Conservation (phyloP, 257 asterid species). For the Plantago elongata region DNA sequence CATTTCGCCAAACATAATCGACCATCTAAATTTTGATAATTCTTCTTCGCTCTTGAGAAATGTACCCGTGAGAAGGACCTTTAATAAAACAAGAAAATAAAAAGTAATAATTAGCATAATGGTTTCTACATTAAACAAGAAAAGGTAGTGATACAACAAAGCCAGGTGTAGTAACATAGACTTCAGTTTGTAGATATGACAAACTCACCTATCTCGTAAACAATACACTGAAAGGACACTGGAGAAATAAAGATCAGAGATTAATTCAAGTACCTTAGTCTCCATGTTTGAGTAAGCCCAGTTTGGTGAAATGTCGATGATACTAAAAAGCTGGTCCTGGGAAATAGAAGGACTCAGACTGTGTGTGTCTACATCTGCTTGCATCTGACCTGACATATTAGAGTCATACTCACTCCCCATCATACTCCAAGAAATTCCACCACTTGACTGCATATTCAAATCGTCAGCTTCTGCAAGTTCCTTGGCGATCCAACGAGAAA, state of each 20-base stretch:
- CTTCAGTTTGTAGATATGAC: too few relatives aligned
- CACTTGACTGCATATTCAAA: slow-evolving; percentile 51
- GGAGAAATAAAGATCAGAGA: too few relatives aligned
- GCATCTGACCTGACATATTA: slow-evolving; percentile 57
- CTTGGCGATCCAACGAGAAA: slow-evolving; percentile 85
- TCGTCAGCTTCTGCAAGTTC: slow-evolving; percentile 75
- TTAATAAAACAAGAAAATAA: slow-evolving; percentile 15
- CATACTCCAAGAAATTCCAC: slow-evolving; percentile 53
- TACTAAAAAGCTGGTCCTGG: slow-evolving; percentile 74
- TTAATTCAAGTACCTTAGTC: slow-evolving; percentile 39
- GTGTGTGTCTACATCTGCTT: slow-evolving; percentile 48
- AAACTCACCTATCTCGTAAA: too few relatives aligned
- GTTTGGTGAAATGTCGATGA: slow-evolving; percentile 57
- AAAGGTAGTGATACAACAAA: background rate
- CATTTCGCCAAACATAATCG: slow-evolving; percentile 70
- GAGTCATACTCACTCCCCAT: slow-evolving; percentile 43
- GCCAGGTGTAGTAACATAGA: too few relatives aligned
- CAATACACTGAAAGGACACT: too few relatives aligned
- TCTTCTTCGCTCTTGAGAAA: slow-evolving; percentile 49
- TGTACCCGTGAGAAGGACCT: slow-evolving; percentile 56
- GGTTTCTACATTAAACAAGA: background rate
- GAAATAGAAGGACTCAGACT: slow-evolving; percentile 49
- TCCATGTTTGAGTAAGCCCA: slow-evolving; percentile 53
- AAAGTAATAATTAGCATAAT: background rate
- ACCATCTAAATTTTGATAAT: slow-evolving; percentile 41